These are phyloP conservation scores for Hypoxylon subgilvum DNA, from an alignment of 495 filamentous ascomycete genomes.

Conservation along the genomic window DNA sequence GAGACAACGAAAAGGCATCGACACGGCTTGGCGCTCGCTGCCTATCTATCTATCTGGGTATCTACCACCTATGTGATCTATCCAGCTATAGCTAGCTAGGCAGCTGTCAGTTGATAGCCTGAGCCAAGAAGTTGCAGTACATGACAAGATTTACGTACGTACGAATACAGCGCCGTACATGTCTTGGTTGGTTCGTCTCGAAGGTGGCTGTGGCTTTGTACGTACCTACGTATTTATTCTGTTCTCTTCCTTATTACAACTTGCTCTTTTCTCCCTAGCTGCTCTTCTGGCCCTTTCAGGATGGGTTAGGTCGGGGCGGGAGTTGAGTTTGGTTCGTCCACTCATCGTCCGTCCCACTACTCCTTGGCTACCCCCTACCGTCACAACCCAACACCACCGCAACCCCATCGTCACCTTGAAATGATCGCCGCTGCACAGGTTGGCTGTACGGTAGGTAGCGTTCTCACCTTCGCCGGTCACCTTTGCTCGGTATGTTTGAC, in stretches of 20 bases:
- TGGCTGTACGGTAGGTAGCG: constrained; percentile 22
- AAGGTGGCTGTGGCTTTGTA: too few species aligned
- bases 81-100: constrained; percentile 39
- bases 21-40: neutral
- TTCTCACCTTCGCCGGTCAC: constrained; percentile 34
- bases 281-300: constrained; percentile 1
- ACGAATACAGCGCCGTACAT: constrained; percentile 7
- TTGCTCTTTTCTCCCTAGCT: constrained; percentile 34
- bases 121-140: constrained; percentile 34
- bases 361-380: constrained; percentile 4
- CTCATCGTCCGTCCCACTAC: constrained; percentile 29
- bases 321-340: constrained; percentile 24
- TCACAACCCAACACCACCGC: constrained; percentile 5
- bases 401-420: constrained; percentile 6
- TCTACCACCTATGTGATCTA: too few species aligned
- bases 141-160: constrained; percentile 29
- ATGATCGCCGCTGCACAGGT: constrained; percentile 33
- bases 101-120: constrained; percentile 32
- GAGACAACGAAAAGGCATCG: neutral
- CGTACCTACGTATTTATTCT: too few species aligned
- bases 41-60: constrained; percentile 2
- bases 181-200: too few species aligned
- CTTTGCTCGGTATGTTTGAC: constrained; percentile 33
- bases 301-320: constrained; percentile 11
- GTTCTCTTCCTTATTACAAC: neutral